Evolutionary conservation across 1,284 basidiomycete species (phyloP).

Genomic region (Filobasidium uniguttulatum): DNA sequence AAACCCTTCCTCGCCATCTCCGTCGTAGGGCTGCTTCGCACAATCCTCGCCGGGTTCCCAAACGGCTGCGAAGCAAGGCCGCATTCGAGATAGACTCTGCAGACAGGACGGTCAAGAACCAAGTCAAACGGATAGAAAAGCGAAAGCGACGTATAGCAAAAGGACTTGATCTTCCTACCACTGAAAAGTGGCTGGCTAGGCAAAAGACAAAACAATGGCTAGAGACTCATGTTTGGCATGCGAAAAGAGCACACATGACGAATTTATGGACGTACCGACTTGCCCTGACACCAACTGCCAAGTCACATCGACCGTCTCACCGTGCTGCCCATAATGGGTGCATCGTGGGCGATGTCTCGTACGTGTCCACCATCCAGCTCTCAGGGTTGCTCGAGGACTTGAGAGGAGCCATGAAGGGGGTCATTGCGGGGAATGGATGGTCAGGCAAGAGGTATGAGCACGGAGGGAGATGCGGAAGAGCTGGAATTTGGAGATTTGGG

Average conservation of each 20-base stretch:
- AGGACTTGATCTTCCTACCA: neutral
- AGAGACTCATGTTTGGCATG: conserved; percentile 86
- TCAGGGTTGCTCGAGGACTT: conserved; percentile 49
- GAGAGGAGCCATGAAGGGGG: conserved; percentile 42
- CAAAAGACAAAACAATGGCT: conserved; percentile 77
- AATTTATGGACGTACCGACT: conserved; percentile 78
- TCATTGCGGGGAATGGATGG: conserved; percentile 21
- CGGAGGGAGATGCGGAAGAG: neutral
- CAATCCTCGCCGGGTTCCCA: conserved; percentile 75
- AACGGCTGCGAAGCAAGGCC: conserved; percentile 61
- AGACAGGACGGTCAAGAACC: conserved; percentile 45
- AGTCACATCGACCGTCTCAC: conserved; percentile 74
- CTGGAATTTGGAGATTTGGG: conserved; percentile 2
- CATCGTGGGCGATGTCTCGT: conserved; percentile 77
- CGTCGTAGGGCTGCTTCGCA: conserved; percentile 82
- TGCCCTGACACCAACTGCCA: conserved; percentile 70
- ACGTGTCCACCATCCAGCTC: conserved; percentile 60
- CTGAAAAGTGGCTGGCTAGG: conserved; percentile 7
- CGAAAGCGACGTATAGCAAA: too few relatives aligned
- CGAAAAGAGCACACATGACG: conserved; percentile 84
- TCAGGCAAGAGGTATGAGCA: conserved; percentile 25
- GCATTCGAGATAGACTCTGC: conserved; percentile 67
- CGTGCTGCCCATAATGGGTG: conserved; percentile 67
- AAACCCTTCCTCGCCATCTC: conserved; percentile 74
- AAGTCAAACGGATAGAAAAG: conserved; percentile 43